Conservation (phyloP, 2,329 filamentous ascomycete genomes). For the Ampelomyces quisqualis region DNA sequence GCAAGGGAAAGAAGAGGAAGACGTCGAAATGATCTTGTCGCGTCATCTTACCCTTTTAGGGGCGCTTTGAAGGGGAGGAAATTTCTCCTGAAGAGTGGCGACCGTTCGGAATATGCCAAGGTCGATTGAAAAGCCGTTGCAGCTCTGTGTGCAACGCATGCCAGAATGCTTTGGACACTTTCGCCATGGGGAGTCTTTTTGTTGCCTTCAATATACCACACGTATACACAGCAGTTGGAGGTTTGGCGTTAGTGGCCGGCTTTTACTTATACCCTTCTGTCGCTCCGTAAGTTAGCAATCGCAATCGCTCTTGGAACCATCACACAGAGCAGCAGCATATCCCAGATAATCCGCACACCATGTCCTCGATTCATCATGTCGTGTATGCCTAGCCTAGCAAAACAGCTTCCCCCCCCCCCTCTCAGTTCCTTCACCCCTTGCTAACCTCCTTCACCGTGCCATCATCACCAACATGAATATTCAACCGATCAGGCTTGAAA, state of each 20-base stretch:
- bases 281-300: not conserved
- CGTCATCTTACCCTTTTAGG: constrained; percentile 3
- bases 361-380: not conserved
- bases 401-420: too few relatives aligned
- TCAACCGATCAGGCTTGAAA: constrained; percentile 51
- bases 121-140: not conserved
- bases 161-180: too few relatives aligned
- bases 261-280: not conserved
- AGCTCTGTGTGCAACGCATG: not conserved
- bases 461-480: constrained; percentile 52
- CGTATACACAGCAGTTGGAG: too few relatives aligned
- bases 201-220: too few relatives aligned
- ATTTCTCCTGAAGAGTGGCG: constrained; percentile 18
- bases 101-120: constrained; percentile 8
- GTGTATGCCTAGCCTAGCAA: not conserved
- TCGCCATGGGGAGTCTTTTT: too few relatives aligned
- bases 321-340: not conserved
- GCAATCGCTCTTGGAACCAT: not conserved
- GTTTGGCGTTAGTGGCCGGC: too few relatives aligned
- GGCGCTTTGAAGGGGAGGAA: constrained; percentile 9
- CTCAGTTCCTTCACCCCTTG: constrained; percentile 42
- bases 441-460: constrained; percentile 53
- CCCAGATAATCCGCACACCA: too few relatives aligned
- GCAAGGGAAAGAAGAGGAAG: constrained; percentile 17
- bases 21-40: not conserved